Percentiles rank a stretch among this genome's conserved stretches.
phyloP scores from a whole-genome alignment of 2,329 filamentous ascomycete species.

The Fusarium marasasianum region DNA sequence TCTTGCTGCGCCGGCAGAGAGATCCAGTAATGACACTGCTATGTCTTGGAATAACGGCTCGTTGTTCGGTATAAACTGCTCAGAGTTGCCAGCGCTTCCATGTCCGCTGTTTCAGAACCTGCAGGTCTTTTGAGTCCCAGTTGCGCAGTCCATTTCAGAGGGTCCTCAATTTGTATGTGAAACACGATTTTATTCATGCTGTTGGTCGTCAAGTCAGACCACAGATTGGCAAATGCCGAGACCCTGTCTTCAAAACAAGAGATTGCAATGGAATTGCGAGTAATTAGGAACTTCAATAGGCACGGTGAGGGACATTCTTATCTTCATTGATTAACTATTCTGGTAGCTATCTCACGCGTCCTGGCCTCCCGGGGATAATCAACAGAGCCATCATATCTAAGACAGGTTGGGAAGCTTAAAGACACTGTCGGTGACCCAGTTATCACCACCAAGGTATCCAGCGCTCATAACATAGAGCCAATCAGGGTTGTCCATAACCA shows the following conservation, averaged over 20 bases:
- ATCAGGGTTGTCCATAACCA: slow-evolving; percentile 14
- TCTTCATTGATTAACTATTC: too few relatives aligned
- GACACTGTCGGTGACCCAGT: slow-evolving; percentile 12
- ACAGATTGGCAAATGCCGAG: background rate
- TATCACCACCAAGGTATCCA: background rate
- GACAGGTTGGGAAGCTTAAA: slow-evolving; percentile 7
- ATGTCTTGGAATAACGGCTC: too few relatives aligned
- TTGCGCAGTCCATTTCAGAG: background rate
- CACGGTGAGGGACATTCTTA: background rate
- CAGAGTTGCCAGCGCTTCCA: rapidly evolving
- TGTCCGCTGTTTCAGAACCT: background rate
- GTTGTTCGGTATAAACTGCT: background rate
- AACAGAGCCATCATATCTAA: background rate
- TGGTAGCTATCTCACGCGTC: too few relatives aligned
- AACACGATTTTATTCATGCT: too few relatives aligned
- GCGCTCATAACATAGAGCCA: slow-evolving; percentile 8
- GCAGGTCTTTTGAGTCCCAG: background rate
- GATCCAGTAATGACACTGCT: too few relatives aligned
- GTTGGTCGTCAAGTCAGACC: background rate
- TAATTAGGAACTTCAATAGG: too few relatives aligned
- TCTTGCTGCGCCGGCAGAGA: too few relatives aligned
- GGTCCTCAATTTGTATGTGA: background rate
- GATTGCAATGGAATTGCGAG: background rate
- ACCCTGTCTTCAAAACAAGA: rapidly evolving
- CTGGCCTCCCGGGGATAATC: too few relatives aligned